Percentiles rank a stretch among this genome's conserved stretches.
Conservation (phyloP, 169 alveolate genomes). For the Eimeria praecox region DNA sequence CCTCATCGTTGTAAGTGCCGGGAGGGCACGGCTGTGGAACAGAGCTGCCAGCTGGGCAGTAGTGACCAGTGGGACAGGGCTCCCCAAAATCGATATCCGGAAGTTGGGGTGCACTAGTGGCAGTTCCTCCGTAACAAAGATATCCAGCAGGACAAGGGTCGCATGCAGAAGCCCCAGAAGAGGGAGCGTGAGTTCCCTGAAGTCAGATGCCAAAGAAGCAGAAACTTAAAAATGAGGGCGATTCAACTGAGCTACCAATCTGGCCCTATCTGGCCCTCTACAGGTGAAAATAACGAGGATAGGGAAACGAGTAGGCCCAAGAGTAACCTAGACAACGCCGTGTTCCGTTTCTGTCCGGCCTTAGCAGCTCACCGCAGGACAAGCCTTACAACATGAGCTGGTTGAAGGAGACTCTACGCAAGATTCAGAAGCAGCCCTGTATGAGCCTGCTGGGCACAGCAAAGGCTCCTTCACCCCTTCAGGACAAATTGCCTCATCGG, state of each 20-base stretch:
- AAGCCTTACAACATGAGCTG: conserved; percentile 62
- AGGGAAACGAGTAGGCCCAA: not conserved
- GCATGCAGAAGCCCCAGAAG: conserved; percentile 50
- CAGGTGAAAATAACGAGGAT: not conserved
- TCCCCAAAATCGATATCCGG: conserved; percentile 67
- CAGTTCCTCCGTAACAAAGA: conserved; percentile 74
- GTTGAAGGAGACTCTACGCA: conserved; percentile 63
- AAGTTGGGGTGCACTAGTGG: conserved; percentile 59
- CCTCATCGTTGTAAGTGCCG: conserved; percentile 85
- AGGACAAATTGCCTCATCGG: conserved; percentile 75
- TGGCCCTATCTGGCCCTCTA: not conserved
- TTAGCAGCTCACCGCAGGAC: conserved; percentile 71
- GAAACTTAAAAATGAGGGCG: not conserved
- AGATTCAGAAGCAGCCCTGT: conserved; percentile 13
- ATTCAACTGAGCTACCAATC: not conserved
- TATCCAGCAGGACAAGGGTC: conserved; percentile 69
- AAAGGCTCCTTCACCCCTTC: conserved; percentile 43
- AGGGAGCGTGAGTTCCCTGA: conserved; percentile 59
- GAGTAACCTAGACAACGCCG: not conserved
- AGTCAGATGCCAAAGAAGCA: not conserved
- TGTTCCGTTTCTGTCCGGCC: not conserved
- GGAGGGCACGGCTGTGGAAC: conserved; percentile 79
- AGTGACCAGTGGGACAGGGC: conserved; percentile 83
- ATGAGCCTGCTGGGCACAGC: conserved; percentile 78
- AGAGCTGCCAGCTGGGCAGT: conserved; percentile 76